Percentiles rank a stretch among this genome's conserved stretches.
Evolutionary conservation across 1,284 basidiomycete genomes (phyloP).

Genomic region (Trichosporon sp.): DNA sequence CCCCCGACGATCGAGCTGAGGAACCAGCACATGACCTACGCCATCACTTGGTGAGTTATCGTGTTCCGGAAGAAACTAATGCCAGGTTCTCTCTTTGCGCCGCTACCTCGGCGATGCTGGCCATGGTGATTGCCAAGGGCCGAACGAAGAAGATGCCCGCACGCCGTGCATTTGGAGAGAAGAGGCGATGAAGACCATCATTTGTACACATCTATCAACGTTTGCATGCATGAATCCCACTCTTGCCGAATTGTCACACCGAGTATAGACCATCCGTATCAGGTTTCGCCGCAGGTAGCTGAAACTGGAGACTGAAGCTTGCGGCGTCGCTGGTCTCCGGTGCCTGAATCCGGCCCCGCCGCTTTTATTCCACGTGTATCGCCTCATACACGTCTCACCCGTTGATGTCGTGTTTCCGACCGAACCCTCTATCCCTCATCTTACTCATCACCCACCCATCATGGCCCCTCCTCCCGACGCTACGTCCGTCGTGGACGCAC

Average conservation of each 20-base stretch:
- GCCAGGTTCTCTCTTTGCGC: slow-evolving; percentile 50
- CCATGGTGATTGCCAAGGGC: slow-evolving; percentile 40
- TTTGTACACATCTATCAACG: neutral
- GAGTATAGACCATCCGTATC: too few relatives aligned
- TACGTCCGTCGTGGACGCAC: slow-evolving; percentile 17
- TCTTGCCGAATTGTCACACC: neutral
- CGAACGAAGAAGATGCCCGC: slow-evolving; percentile 21
- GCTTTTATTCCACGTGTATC: neutral
- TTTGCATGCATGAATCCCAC: neutral
- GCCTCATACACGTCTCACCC: neutral
- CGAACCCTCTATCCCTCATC: neutral
- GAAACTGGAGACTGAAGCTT: neutral
- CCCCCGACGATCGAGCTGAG: slow-evolving; percentile 79
- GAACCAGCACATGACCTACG: slow-evolving; percentile 93
- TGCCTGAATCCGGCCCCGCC: neutral
- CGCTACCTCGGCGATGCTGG: slow-evolving; percentile 49
- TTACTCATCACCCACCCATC: slow-evolving; percentile 2
- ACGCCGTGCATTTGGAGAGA: slow-evolving; percentile 4
- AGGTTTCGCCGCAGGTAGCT: too few relatives aligned
- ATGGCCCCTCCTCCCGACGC: slow-evolving; percentile 18
- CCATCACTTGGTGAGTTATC: slow-evolving; percentile 73
- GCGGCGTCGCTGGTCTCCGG: neutral
- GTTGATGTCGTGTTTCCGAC: neutral
- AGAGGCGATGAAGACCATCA: slow-evolving; percentile 2
- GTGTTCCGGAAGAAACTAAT: neutral